Evolutionary conservation across 306 rosid genomes (phyloP).

Genomic region (Calophaca sinica): DNA sequence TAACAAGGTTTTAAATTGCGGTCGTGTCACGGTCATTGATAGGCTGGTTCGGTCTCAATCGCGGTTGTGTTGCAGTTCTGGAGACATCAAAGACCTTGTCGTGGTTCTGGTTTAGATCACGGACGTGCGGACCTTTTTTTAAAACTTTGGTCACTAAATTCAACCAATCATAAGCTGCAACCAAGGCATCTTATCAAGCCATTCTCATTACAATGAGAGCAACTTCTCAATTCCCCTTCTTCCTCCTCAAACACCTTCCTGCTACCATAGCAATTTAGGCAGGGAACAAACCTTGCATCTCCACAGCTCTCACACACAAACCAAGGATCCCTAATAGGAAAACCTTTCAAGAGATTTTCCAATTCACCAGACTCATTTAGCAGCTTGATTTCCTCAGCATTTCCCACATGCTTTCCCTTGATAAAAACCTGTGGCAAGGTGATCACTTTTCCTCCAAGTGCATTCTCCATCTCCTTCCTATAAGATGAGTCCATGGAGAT

Average conservation of each 20-base stretch:
- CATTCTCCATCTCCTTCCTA: slow-evolving; percentile 62
- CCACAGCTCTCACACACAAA: slow-evolving; percentile 71
- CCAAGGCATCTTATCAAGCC: slow-evolving; percentile 76
- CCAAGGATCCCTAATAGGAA: slow-evolving; percentile 54
- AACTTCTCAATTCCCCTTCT: slow-evolving; percentile 61
- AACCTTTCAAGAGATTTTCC: slow-evolving; percentile 60
- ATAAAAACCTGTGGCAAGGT: slow-evolving; percentile 74
- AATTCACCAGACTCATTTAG: slow-evolving; percentile 74
- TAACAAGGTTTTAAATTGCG: background rate
- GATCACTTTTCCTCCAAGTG: slow-evolving; percentile 51
- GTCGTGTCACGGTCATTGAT: too few relatives aligned
- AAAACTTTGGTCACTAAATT: too few relatives aligned
- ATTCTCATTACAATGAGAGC: slow-evolving; percentile 77
- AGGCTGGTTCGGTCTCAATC: too few relatives aligned
- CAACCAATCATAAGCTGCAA: slow-evolving; percentile 62
- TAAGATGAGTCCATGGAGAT: slow-evolving; percentile 82
- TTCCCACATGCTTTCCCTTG: slow-evolving; percentile 67
- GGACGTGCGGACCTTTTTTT: too few relatives aligned
- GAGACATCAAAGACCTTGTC: too few relatives aligned
- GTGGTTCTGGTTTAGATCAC: too few relatives aligned
- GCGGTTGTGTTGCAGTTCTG: too few relatives aligned
- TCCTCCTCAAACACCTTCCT: slow-evolving; percentile 68
- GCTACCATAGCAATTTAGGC: slow-evolving; percentile 74
- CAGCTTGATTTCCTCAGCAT: slow-evolving; percentile 73
- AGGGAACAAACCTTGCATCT: slow-evolving; percentile 77